These are phyloP conservation scores for Fusarium pininemorale DNA, from an alignment of 2,329 filamentous ascomycete genomes.

Conservation along the genomic window DNA sequence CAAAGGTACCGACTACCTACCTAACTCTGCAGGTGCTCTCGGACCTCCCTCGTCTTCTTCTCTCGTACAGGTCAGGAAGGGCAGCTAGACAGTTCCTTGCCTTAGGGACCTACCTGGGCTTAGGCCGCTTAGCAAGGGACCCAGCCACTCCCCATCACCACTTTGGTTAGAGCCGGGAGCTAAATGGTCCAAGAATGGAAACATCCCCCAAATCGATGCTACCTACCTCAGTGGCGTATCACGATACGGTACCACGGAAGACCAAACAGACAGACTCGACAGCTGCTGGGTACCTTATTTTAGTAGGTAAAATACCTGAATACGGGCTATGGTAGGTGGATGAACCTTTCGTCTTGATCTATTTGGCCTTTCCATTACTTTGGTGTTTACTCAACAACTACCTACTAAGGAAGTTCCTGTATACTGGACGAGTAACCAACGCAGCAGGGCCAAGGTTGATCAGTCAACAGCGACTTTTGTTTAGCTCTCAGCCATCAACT, in stretches of 20 bases:
- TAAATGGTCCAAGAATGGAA: conserved; percentile 36
- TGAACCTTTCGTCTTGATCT: background rate
- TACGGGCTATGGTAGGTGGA: background rate
- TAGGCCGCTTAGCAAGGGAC: background rate
- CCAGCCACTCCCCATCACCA: conserved; percentile 25
- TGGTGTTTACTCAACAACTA: background rate
- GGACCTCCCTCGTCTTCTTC: background rate
- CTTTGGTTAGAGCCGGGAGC: conserved; percentile 31
- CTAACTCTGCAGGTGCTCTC: conserved; percentile 3
- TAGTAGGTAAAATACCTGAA: background rate
- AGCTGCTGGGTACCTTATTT: background rate
- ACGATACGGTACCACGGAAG: background rate
- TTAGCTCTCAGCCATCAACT: background rate
- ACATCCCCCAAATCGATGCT: conserved; percentile 11
- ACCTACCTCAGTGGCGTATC: conserved; percentile 33
- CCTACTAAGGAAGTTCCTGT: background rate
- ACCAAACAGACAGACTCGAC: background rate
- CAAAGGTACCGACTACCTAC: conserved; percentile 12
- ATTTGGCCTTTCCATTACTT: background rate
- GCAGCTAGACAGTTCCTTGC: background rate
- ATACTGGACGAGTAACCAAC: background rate
- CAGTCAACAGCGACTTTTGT: background rate
- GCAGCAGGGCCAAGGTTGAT: background rate
- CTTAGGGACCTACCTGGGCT: background rate
- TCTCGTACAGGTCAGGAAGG: background rate